Evolutionary conservation across 1,284 basidiomycete genomes (phyloP), one percentile per base, ranked within the genome.

Genomic region (Anthracocystis setariae): DNA sequence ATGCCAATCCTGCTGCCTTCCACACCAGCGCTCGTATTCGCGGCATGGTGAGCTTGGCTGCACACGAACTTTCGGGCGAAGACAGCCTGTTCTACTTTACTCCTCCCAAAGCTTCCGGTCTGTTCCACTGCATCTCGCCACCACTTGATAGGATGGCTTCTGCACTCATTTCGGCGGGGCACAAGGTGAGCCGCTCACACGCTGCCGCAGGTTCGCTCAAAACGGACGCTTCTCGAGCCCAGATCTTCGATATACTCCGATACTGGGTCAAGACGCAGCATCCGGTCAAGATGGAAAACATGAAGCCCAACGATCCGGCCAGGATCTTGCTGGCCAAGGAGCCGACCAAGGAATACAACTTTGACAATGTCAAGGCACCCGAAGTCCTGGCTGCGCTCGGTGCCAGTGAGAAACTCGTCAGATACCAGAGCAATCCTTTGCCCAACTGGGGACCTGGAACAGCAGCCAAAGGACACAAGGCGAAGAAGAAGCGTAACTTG

Each of bases 1-100:
- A 85, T 8, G 76, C 82, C 46, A 88, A 91, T 68, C 66, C 69
- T 3, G 46, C 46, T 9, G 51, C 63, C 1, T 96, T 95, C 80
- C 90, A 90, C 21, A 98, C 96, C 0, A 86, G 88, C 24, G 77
- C 88, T 0, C 87, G 96, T 46, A 98, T 99, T 89, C 90, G 90
- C 82, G 95, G 96, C 1, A 98, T 99, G 96, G 86, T 98, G 46
- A 90, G 90, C 4, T 87, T 95, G 0, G 94, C 94, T 0, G 88
- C 89, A 77, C 90, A 94, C 85, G 94, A 92, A 49, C 84, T 95
- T 10, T 84, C 88, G 13, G 53, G 54, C 5, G 42, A 45, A 17
- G 58, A 73, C 1, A 85, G 86, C 5, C 90, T 90, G 0, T 97
- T 98, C 84, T 98, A 93, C 85, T 98, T 98, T 81, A 94, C 93